Conservation (phyloP, 805 yeast species). For the Cyberlindnera mycetangii region DNA sequence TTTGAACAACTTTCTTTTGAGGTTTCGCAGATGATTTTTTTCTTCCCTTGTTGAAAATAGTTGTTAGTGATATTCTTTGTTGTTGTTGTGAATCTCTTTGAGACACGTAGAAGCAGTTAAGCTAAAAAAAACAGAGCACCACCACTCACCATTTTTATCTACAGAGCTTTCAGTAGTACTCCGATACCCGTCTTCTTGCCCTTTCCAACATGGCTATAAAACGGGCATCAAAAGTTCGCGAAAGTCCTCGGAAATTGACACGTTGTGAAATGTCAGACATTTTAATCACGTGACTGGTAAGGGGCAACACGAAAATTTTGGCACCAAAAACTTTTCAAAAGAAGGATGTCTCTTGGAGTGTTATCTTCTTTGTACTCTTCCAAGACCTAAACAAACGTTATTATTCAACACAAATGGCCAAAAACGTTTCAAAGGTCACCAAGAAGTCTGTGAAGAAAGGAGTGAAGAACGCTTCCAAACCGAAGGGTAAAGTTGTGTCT, state of each 20-base stretch:
- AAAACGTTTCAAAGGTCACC: constrained; percentile 19
- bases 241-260: neutral
- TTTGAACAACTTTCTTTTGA: constrained; percentile 71
- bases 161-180: neutral
- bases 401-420: constrained; percentile 5
- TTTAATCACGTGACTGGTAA: constrained; percentile 7
- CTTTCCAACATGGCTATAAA: neutral
- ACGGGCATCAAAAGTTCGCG: neutral
- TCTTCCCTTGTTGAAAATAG: constrained; percentile 53
- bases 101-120: too few relatives aligned
- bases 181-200: too few relatives aligned
- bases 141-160: constrained; percentile 13
- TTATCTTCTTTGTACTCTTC: too few relatives aligned
- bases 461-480: constrained; percentile 18
- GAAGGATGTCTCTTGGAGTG: too few relatives aligned
- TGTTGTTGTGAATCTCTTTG: too few relatives aligned
- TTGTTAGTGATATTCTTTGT: neutral
- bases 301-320: constrained; percentile 16
- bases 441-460: neutral
- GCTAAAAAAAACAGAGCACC: too few relatives aligned
- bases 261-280: constrained; percentile 3
- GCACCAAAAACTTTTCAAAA: constrained; percentile 15
- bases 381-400: neutral
- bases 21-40: constrained; percentile 85
- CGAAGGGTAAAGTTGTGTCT: constrained; percentile 29